These are phyloP conservation scores for Rhizopogon salebrosus DNA, from an alignment of 768 basidiomycete species.

Conservation along the genomic window DNA sequence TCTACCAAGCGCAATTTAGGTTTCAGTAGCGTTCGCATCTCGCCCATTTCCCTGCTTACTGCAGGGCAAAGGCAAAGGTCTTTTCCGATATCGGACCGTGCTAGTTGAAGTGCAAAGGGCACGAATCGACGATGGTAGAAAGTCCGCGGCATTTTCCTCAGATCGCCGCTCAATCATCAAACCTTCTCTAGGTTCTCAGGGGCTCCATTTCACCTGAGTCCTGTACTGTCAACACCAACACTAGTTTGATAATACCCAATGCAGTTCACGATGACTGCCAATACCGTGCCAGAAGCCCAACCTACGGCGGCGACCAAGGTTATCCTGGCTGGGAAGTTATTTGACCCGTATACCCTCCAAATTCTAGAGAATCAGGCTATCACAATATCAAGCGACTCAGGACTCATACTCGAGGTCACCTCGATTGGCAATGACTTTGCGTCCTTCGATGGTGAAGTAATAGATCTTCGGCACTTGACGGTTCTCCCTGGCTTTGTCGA, in stretches of 20 bases:
- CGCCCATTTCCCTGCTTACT: too few relatives aligned
- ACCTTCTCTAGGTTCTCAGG: background rate
- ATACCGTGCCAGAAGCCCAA: background rate
- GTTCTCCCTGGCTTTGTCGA: slow-evolving; percentile 57
- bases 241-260: background rate
- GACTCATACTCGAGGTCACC: slow-evolving; percentile 43
- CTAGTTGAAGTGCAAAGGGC: too few relatives aligned
- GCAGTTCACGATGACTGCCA: background rate
- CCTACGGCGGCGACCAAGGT: slow-evolving; percentile 5
- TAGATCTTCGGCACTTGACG: slow-evolving; percentile 43
- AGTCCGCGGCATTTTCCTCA: too few relatives aligned
- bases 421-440: slow-evolving; percentile 1
- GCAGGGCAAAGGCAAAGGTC: too few relatives aligned
- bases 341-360: slow-evolving; percentile 39
- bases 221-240: background rate
- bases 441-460: slow-evolving; percentile 23
- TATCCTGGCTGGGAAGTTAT: slow-evolving; percentile 44
- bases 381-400: slow-evolving; percentile 39
- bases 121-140: too few relatives aligned
- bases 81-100: too few relatives aligned
- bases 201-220: background rate
- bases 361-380: slow-evolving; percentile 43
- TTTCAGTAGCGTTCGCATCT: too few relatives aligned
- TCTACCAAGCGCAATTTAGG: too few relatives aligned
- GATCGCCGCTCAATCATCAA: background rate